Evolutionary conservation across 805 yeast species (phyloP), one percentile per base, ranked within the genome.

Genomic region (Cyberlindnera samutprakarnensis): DNA sequence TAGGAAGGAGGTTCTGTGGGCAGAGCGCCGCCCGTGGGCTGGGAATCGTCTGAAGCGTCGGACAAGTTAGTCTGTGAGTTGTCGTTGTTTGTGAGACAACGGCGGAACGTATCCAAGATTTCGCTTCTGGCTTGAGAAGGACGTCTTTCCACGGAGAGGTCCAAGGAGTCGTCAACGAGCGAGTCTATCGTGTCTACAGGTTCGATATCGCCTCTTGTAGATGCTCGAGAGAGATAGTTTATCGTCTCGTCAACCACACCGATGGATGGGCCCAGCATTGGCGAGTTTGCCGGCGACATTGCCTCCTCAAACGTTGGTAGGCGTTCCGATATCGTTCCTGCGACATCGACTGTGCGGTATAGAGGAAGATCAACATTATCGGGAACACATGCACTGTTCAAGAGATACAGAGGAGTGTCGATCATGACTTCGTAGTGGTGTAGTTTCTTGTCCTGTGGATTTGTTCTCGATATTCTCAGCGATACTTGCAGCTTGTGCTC

Each of bases 371-470:
- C 58, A 36, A 59, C 49, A 35, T 53, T 62, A 7, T 57, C 64
- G 15, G 51, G 46, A 3, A 49, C 51, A 42, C 71, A 66, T 4
- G 54, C 42, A 21, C 59, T 59, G 10, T 75, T 68, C n/a, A 72
- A 57, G 14, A 74, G 51, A 19, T 70, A 65, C 23, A 82, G 63
- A 0, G 92, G 92, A 0, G 90, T 80, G 49, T 82, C 92, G 24
- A 82, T 80, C 27, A 82, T 72, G 14, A 82, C 88, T 44, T 82
- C 94, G 47, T 77, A 82, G 51, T 82, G 88, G 45, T 79, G 86
- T 59, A 74, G 56, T 39, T 70, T 71, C 5, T 44, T 41, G 23
- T 56, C 58, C 4, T 56, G 50, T 0, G 71, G 66, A 37, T 77
- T 81, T 16, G 75, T 75, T 43, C 70, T 75, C 10, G 83, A 72